Base-by-base conservation (phyloP, 1,284 basidiomycete species). In the Sanguinoderma infundibulare region DNA sequence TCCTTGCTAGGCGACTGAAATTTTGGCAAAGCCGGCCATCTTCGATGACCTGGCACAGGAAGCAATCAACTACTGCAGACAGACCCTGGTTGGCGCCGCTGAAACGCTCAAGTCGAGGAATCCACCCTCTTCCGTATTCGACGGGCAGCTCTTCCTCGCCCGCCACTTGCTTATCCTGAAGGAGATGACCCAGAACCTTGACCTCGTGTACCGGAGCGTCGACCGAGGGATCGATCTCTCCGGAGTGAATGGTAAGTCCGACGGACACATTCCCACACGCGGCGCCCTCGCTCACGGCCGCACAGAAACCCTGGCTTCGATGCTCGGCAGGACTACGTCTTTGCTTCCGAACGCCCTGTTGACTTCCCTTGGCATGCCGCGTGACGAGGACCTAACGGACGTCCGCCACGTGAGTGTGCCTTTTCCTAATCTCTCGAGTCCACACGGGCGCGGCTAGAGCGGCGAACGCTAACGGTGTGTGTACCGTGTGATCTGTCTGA, bases 21-120 rank as follows among this genome's bases (percentile, higher is more conserved):
- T 60, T 22, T 26, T 12, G 44, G 39, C n/a, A 52, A 60, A 96
- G 94, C 87, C 91, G 17, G 90, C 88, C 1, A 96, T 98, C 62
- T 98, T 97, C 66, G 91, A 94, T 70, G 96, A 98, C 72, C 91
- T 98, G 49, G 94, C 96, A 0, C 92, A 95, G 74, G 95, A 98
- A 76, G 93, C 95, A 0, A 83, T 97, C 35, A 82, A 84, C 15
- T 79, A 95, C 3, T 96, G 95, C 73, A 87, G 90, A 40, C 82
- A 88, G 62, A 95, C 94, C 0, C 83, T 98, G 7, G 78, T 90
- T 22, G 74, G 83, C 5, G 94, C 92, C 0, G 81, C 92, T 0
- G 84, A 90, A 22, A 78, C 83, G 42, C 80, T 97, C 32, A 79
- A 82, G 24, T 75, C 82, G 7, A 84, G 82, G 38, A 80, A 76